Percentiles rank a stretch among this genome's conserved stretches.
These are phyloP conservation scores for Globisporangium sylvaticum DNA, from an alignment of 352 stramenopile genomes.

Conservation along the genomic window DNA sequence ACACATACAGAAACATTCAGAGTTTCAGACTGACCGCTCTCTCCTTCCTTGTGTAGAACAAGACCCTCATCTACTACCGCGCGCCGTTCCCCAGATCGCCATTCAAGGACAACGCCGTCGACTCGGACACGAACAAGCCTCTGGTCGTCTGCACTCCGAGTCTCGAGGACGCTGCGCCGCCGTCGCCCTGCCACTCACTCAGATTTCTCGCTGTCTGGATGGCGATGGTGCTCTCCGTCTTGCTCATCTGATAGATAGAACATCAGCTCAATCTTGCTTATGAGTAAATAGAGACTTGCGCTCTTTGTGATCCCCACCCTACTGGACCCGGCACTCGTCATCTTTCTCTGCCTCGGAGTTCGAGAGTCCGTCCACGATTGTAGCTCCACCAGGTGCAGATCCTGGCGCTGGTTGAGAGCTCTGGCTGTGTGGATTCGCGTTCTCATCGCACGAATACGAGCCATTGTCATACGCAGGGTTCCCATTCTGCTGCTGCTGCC, in stretches of 20 bases:
- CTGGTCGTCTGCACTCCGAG: conserved; percentile 80
- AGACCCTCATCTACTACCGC: conserved; percentile 70
- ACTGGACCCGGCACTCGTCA: conserved; percentile 67
- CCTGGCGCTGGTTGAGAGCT: neutral
- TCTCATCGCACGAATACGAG: conserved; percentile 22
- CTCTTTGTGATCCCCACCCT: conserved; percentile 11
- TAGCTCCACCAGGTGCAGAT: neutral
- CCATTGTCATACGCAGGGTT: conserved; percentile 2
- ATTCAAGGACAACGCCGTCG: conserved; percentile 71
- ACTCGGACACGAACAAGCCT: conserved; percentile 66
- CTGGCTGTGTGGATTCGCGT: conserved; percentile 24
- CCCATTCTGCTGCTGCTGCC: neutral
- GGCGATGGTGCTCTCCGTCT: neutral
- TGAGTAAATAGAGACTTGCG: conserved; percentile 4
- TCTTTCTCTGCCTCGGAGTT: conserved; percentile 44
- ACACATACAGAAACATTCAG: conserved; percentile 1
- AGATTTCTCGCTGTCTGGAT: neutral
- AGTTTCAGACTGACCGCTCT: neutral
- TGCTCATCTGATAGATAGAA: conserved; percentile 8
- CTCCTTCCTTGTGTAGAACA: conserved; percentile 35
- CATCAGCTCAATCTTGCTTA: neutral
- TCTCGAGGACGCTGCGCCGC: conserved; percentile 49
- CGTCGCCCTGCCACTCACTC: neutral
- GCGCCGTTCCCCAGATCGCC: conserved; percentile 75
- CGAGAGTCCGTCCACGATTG: conserved; percentile 26